Percentiles rank a stretch among this genome's conserved stretches.
phyloP scores from a whole-genome alignment of 2,329 filamentous ascomycete genomes.

The Trichoderma sp. region DNA sequence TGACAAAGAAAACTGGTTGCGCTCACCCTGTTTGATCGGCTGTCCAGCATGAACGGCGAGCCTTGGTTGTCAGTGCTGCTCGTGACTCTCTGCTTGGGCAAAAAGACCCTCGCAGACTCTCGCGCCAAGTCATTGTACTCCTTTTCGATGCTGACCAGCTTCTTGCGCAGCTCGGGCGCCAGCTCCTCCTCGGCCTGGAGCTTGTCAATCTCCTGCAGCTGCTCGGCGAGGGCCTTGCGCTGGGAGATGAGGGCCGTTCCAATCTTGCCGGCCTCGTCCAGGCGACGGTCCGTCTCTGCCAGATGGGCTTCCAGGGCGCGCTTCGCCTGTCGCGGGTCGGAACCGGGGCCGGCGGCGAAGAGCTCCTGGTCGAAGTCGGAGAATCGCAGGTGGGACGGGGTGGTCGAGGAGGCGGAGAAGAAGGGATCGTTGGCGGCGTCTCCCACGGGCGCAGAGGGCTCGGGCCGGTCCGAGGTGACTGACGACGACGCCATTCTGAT shows the following conservation, averaged over 20 bases:
- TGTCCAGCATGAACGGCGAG: slow-evolving; percentile 58
- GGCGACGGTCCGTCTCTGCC: slow-evolving; percentile 84
- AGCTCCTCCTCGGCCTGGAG: slow-evolving; percentile 76
- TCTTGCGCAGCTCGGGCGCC: slow-evolving; percentile 77
- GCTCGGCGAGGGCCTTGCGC: slow-evolving; percentile 78
- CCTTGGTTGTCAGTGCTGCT: slow-evolving; percentile 67
- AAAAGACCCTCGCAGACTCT: slow-evolving; percentile 84
- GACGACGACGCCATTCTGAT: slow-evolving; percentile 49
- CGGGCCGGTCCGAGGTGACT: slow-evolving; percentile 47
- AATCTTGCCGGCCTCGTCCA: slow-evolving; percentile 87
- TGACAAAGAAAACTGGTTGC: background rate
- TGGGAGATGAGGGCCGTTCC: slow-evolving; percentile 87
- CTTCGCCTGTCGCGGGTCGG: slow-evolving; percentile 84
- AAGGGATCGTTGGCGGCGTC: slow-evolving; percentile 58
- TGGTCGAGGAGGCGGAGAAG: slow-evolving; percentile 45
- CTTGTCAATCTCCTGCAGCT: slow-evolving; percentile 81
- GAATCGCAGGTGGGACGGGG: slow-evolving; percentile 65
- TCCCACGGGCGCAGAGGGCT: slow-evolving; percentile 44
- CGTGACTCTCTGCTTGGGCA: slow-evolving; percentile 79
- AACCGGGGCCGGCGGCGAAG: slow-evolving; percentile 73
- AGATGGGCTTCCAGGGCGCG: slow-evolving; percentile 88
- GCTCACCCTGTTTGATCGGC: slow-evolving; percentile 57
- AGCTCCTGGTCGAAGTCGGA: slow-evolving; percentile 80
- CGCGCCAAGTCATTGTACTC: slow-evolving; percentile 94
- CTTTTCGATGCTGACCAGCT: slow-evolving; percentile 83